A percentile compares a stretch with the other conserved stretches of the same genome.
These are phyloP conservation scores for Alternaria metachromatica DNA, from an alignment of 2,329 filamentous ascomycete genomes.

Conservation along the genomic window DNA sequence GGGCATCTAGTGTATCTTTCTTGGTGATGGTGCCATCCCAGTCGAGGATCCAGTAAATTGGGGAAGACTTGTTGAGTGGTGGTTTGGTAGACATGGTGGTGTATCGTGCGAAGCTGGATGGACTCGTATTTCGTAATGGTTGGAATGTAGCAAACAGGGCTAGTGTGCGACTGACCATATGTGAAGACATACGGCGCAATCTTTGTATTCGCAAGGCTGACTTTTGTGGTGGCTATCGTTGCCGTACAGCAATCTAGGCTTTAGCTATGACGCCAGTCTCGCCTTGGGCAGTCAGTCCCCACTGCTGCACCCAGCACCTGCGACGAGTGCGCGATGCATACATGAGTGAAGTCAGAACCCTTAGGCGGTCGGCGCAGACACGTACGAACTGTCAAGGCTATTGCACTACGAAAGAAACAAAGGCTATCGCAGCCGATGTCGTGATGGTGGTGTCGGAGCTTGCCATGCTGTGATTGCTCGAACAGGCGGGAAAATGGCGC, in stretches of 20 bases:
- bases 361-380: background rate
- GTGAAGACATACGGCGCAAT: background rate
- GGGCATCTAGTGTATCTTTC: slow-evolving; percentile 53
- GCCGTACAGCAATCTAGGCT: background rate
- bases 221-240: background rate
- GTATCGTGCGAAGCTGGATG: background rate
- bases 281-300: background rate
- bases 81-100: slow-evolving; percentile 20
- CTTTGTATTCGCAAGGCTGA: background rate
- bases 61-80: background rate
- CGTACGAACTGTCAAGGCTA: background rate
- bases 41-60: slow-evolving; percentile 52
- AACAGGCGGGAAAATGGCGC: slow-evolving; percentile 21
- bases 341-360: background rate
- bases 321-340: background rate
- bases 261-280: background rate
- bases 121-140: background rate
- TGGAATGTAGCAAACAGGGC: background rate
- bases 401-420: background rate
- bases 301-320: background rate
- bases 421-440: slow-evolving; percentile 13
- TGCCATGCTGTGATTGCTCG: slow-evolving; percentile 23
- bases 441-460: slow-evolving; percentile 6
- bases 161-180: background rate
- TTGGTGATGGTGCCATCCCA: slow-evolving; percentile 57